Conservation (phyloP, 148 eudicot genomes). For the Chenopodium berlandieri region DNA sequence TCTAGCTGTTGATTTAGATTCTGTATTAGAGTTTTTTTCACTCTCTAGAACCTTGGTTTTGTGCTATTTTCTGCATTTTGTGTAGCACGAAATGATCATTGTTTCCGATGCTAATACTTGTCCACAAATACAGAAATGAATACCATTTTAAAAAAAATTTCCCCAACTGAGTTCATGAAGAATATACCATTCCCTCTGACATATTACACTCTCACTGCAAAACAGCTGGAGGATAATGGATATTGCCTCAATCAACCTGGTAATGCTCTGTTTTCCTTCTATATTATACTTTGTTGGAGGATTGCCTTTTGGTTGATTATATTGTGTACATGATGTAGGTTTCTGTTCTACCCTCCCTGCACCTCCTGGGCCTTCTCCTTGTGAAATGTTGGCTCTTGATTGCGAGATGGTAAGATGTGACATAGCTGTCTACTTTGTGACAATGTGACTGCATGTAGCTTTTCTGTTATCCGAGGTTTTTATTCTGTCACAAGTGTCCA, state of each 20-base stretch:
- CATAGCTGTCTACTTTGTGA: conserved; percentile 12
- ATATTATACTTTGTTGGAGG: background rate
- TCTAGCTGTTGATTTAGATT: background rate
- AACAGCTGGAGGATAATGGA: conserved; percentile 86
- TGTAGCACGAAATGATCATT: background rate
- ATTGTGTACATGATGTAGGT: conserved; percentile 44
- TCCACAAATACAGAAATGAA: conserved; percentile 40
- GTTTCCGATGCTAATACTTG: background rate
- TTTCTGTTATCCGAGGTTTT: background rate
- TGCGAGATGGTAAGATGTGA: conserved; percentile 31
- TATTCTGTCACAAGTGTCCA: background rate
- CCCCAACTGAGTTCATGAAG: conserved; percentile 43
- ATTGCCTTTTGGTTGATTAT: background rate
- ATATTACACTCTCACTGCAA: conserved; percentile 75
- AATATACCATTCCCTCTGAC: conserved; percentile 77
- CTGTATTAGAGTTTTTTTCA: background rate
- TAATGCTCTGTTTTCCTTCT: conserved; percentile 19
- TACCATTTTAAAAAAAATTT: conserved; percentile 26
- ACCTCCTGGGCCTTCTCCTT: conserved; percentile 14
- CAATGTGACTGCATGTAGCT: background rate
- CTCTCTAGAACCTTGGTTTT: background rate
- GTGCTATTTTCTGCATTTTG: background rate
- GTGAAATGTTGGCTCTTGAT: conserved; percentile 29
- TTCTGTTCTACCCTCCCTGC: conserved; percentile 56
- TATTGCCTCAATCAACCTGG: conserved; percentile 66